Evolutionary conservation across 2,329 filamentous ascomycete genomes (phyloP), one percentile per base, ranked within the genome.

Genomic region (Ceratocystis smalleyi): DNA sequence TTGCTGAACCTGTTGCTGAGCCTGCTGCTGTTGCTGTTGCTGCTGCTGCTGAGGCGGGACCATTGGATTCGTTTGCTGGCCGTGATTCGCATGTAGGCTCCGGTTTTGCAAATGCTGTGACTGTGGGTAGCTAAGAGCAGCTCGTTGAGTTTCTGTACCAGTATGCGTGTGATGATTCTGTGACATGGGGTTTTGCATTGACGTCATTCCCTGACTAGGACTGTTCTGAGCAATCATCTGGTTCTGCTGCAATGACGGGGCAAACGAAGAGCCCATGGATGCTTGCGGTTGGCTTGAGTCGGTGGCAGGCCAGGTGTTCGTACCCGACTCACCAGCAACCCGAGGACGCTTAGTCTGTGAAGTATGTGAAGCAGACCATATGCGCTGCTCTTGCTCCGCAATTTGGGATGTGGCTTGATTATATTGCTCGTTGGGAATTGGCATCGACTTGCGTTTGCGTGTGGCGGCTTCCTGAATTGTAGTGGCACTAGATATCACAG

Each of bases 401-500:
- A 63, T 64, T n/a, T 63, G 57, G n/a, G 62, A 15, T 30, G 59
- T 57, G 4, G 64, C n/a, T 24, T 61, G 32, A n/a, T 24, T 66
- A 40, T 66, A 66, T 40, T 64, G 65, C 7, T 66, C 65, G 12
- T 45, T 51, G 12, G 61, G 57, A 17, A 61, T 27, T 10, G 65
- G 65, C 65, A 66, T 66, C 10, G 65, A 66, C 57, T 66, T 66
- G 54, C 65, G 65, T 43, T 66, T 66, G 10, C 65, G 61, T 8
- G 55, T 64, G 19, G 65, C 59, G 4, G 57, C 62, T n/a, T 66
- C 64, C 35, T 65, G 64, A 15, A 59, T 59, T 8, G 45, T 17
- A n/a, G 45, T 24, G 30, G 47, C 54, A 24, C 22, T 65, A 27
- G 64, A 19, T 8, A 62, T 57, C 15, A 51, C 45, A n/a, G 59